Evolutionary conservation across 208 protist species (phyloP).

Genomic region (Strigomonas culicis): DNA sequence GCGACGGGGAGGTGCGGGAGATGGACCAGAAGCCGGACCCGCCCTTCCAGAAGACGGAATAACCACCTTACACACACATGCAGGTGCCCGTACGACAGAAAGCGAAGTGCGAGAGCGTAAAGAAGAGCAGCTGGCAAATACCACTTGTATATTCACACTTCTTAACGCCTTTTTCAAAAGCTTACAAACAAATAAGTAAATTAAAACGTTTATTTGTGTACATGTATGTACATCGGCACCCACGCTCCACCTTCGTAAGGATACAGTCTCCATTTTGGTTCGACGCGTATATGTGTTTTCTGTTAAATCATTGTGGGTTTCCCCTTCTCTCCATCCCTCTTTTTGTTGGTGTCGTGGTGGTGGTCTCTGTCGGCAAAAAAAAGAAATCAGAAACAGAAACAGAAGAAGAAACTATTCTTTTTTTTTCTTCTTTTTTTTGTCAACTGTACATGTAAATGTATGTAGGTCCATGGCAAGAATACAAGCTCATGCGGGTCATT

Average conservation of each 20-base stretch:
- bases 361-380: too few species aligned
- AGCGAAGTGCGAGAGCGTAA: too few species aligned
- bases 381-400: not conserved
- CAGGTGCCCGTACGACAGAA: too few species aligned
- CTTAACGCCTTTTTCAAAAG: not conserved
- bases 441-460: slow-evolving; percentile 35
- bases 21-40: slow-evolving; percentile 64
- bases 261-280: too few species aligned
- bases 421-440: not conserved
- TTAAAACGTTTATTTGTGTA: not conserved
- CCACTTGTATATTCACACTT: too few species aligned
- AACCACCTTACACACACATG: too few species aligned
- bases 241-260: too few species aligned
- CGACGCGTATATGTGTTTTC: too few species aligned
- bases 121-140: too few species aligned
- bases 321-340: not conserved
- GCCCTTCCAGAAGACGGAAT: slow-evolving; percentile 54
- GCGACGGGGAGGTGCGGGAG: slow-evolving; percentile 45
- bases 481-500: slow-evolving; percentile 58
- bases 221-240: too few species aligned
- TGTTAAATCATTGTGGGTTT: not conserved
- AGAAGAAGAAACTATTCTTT: not conserved
- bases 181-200: not conserved
- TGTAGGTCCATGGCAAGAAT: slow-evolving; percentile 69
- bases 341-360: not conserved